Conservation (phyloP, 2,329 filamentous ascomycete genomes). For the Calonectria multiphialidica region DNA sequence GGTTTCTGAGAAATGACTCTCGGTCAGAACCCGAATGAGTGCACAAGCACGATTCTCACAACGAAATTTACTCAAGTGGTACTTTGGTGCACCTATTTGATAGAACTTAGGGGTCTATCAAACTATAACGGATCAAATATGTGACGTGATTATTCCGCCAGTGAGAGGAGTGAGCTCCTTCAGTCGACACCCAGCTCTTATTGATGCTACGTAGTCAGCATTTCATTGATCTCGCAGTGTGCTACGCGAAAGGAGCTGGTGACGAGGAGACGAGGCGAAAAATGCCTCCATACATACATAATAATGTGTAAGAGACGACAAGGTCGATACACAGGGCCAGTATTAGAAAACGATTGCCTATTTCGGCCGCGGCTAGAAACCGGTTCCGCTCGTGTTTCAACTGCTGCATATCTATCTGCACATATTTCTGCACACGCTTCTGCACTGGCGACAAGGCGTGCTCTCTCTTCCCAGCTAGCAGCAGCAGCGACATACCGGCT, state of each 20-base stretch:
- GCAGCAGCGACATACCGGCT: neutral
- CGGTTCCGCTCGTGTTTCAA: conserved; percentile 25
- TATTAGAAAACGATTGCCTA: conserved; percentile 20
- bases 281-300: conserved; percentile 16
- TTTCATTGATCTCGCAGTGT: too few species aligned
- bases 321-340: conserved; percentile 22
- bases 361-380: conserved; percentile 21
- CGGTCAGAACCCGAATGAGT: neutral
- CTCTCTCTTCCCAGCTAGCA: neutral
- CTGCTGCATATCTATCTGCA: conserved; percentile 11
- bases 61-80: neutral
- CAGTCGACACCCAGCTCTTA: neutral
- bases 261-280: neutral
- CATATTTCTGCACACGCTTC: neutral
- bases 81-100: neutral
- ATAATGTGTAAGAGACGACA: conserved; percentile 16
- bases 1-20: conserved; percentile 36
- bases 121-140: neutral
- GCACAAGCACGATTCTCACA: neutral
- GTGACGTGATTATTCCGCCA: neutral
- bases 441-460: conserved; percentile 5
- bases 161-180: neutral
- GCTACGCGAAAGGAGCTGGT: too few species aligned
- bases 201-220: neutral
- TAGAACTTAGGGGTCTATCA: neutral